Conservation (phyloP, 305 asterid species). For the Lippia alba region DNA sequence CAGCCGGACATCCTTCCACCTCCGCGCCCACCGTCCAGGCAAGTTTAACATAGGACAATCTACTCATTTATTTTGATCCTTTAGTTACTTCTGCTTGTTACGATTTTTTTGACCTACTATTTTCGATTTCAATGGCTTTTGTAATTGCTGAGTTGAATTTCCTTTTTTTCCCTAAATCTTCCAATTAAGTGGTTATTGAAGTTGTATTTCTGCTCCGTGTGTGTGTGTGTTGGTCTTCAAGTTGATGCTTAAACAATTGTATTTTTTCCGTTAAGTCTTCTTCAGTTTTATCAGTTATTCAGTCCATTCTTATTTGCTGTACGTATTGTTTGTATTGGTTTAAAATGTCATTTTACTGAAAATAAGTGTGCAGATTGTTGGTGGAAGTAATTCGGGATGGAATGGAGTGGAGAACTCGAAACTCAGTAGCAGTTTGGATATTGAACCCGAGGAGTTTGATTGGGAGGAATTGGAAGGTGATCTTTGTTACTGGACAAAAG, state of each 20-base stretch:
- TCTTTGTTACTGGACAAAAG: constrained; percentile 81
- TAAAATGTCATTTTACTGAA: constrained; percentile 3
- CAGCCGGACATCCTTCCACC: constrained; percentile 48
- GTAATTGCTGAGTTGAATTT: neutral
- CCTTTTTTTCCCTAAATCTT: neutral
- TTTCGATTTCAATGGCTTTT: neutral
- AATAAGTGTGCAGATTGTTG: constrained; percentile 68
- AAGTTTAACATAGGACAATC: constrained; percentile 8
- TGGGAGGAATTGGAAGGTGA: constrained; percentile 79
- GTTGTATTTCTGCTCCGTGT: too few species aligned
- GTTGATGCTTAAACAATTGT: neutral
- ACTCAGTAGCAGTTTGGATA: constrained; percentile 42
- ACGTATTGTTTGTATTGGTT: constrained; percentile 11
- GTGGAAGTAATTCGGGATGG: constrained; percentile 56
- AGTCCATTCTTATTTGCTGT: constrained; percentile 9
- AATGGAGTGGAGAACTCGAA: constrained; percentile 49
- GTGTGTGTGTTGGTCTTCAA: too few species aligned
- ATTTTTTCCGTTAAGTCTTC: neutral
- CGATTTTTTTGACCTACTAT: too few species aligned
- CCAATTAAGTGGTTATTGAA: neutral
- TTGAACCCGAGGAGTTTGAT: constrained; percentile 56
- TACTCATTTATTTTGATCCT: neutral
- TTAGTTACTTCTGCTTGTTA: neutral
- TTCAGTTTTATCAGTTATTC: neutral
- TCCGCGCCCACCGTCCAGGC: constrained; percentile 65